Evolutionary conservation across 2,329 filamentous ascomycete genomes (phyloP).

Genomic region (Aureobasidium sp.): DNA sequence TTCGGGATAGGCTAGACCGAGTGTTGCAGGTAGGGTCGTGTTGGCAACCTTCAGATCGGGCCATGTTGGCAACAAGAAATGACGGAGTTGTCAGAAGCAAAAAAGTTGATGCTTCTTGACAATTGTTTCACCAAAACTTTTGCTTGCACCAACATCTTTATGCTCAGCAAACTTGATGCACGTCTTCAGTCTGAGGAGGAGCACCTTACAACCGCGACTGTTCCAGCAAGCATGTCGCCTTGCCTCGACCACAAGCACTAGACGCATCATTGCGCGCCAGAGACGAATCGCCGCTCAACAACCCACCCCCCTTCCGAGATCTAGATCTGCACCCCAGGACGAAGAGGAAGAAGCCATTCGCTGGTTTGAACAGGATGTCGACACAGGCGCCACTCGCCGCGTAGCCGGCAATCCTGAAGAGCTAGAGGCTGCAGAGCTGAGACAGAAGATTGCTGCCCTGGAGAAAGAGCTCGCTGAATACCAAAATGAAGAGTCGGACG

Average conservation of each 20-base stretch:
- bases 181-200: conserved; percentile 13
- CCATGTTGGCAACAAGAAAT: background rate
- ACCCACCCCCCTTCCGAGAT: background rate
- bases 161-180: conserved; percentile 12
- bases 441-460: conserved; percentile 14
- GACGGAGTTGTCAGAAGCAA: conserved; percentile 8
- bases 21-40: background rate
- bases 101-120: background rate
- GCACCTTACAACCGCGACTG: conserved; percentile 12
- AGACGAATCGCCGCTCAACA: background rate
- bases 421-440: conserved; percentile 13
- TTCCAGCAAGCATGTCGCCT: conserved; percentile 17
- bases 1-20: background rate
- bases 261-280: background rate
- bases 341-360: conserved; percentile 12
- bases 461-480: conserved; percentile 14
- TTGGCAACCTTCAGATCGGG: background rate
- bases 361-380: conserved; percentile 17
- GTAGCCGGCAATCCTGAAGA: conserved; percentile 15
- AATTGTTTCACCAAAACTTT: background rate
- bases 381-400: conserved; percentile 14
- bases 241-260: conserved; percentile 9
- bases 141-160: background rate
- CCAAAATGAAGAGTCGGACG: conserved; percentile 12
- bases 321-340: background rate